Percentiles rank a stretch among this genome's conserved stretches.
phyloP scores from a whole-genome alignment of 805 yeast species.

The Maudiozyma saulgeensis region DNA sequence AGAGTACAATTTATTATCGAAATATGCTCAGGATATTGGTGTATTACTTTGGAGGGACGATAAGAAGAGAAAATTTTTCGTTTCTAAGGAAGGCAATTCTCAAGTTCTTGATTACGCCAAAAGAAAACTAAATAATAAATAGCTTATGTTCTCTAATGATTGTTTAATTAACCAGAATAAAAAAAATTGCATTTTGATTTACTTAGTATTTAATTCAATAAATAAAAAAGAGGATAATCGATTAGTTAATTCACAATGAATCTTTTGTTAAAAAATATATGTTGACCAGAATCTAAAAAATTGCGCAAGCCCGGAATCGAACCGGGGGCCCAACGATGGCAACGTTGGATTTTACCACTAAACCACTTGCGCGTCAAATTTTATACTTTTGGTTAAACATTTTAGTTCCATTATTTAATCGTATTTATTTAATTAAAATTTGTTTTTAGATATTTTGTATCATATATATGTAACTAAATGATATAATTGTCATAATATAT shows the following conservation, averaged over 20 bases:
- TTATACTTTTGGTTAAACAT: too few relatives aligned
- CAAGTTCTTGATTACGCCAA: constrained; percentile 90
- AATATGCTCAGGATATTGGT: constrained; percentile 85
- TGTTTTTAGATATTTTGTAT: too few relatives aligned
- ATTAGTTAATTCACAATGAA: too few relatives aligned
- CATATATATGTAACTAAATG: too few relatives aligned
- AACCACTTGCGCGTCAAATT: constrained; percentile 5
- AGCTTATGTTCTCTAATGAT: background rate
- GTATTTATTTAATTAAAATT: too few relatives aligned
- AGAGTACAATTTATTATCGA: constrained; percentile 63
- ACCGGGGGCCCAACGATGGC: constrained; percentile 9
- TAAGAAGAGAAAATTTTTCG: constrained; percentile 63
- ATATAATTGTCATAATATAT: too few relatives aligned
- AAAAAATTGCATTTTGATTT: background rate
- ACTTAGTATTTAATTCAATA: background rate
- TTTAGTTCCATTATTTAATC: too few relatives aligned
- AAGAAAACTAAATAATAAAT: constrained; percentile 31
- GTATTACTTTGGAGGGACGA: constrained; percentile 83
- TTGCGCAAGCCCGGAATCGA: constrained; percentile 8
- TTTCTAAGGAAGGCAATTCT: constrained; percentile 73
- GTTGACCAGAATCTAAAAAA: background rate
- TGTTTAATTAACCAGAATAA: background rate
- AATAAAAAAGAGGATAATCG: background rate
- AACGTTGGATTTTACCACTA: constrained; percentile 7
- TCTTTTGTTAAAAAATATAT: background rate